These are phyloP conservation scores for Gnaphalium uliginosum DNA, from an alignment of 129 eudicot genomes.

Conservation along the genomic window DNA sequence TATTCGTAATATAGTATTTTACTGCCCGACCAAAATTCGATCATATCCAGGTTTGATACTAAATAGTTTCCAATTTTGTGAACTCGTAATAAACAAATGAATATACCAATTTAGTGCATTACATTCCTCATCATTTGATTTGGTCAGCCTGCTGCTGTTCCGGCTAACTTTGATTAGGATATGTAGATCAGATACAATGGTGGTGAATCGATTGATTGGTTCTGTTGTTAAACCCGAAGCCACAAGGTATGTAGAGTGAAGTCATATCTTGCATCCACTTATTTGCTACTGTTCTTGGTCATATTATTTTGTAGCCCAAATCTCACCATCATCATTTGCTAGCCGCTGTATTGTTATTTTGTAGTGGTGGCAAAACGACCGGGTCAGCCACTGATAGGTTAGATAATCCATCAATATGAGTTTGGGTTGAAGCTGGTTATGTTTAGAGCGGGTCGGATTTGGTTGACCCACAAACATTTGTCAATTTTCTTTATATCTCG, in stretches of 20 bases:
- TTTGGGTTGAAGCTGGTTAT: neutral
- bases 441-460: neutral
- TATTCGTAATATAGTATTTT: neutral
- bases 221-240: neutral
- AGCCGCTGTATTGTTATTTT: neutral
- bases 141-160: neutral
- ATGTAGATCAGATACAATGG: neutral
- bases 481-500: too few relatives aligned
- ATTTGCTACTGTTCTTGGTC: neutral
- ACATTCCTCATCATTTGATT: neutral
- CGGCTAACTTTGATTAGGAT: neutral
- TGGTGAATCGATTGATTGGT: neutral
- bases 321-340: neutral
- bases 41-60: neutral
- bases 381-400: neutral
- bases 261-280: neutral
- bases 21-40: constrained; percentile 2
- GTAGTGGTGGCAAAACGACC: neutral
- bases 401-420: neutral
- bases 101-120: neutral
- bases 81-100: constrained; percentile 2
- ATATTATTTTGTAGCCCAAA: neutral
- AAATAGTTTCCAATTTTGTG: constrained; percentile 1
- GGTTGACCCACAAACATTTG: too few relatives aligned
- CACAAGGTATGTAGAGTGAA: neutral